Base-by-base conservation (phyloP, 805 yeast genomes). In the Candida verbasci region DNA sequence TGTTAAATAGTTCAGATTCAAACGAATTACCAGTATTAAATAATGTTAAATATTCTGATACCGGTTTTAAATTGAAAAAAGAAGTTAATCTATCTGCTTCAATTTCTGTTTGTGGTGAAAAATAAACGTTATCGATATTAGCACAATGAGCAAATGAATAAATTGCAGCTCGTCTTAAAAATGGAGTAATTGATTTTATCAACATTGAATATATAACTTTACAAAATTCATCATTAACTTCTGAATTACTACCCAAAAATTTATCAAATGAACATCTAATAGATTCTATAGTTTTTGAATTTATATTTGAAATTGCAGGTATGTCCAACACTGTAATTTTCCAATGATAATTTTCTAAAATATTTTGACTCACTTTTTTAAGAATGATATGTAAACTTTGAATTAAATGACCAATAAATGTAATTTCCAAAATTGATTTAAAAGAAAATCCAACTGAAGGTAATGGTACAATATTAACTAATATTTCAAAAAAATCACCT, bases 101-200 rank as follows among this genome's bases (percentile, higher is more conserved):
- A 5, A 51, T 52, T 16, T 47, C 45, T 10, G 53, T 45, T 3
- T 50, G 52, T 3, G 40, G 36, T 17, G 41, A 35, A 8, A 53
- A 33, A 3, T 58, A 55, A 10, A 66, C 45, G 12, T 55, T 53
- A 7, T 63, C 62, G 4, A 53, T 51, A 28, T 70, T 65, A 1
- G 83, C 80, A 54, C 79, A 76, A 26, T 63, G 56, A 17, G 77
- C 74, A 50, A 58, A 68, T 0, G 78, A 65, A 46, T 73, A 77
- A 6, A 85, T 72, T 6, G 82, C 72, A 11, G 77, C 63, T 46
- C 76, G 72, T 44, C 94, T 65, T 37, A 85, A 61, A 45, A 80
- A 85, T 15, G 88, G 86, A 0, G 82, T 73, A 7, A 71, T 53
- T 1, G 79, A 56, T 47, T 75, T 78, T n/a, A 71, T 52, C 15